Evolutionary conservation across 441 rosid genomes (phyloP).

Genomic region (Euphorbia corollata): DNA sequence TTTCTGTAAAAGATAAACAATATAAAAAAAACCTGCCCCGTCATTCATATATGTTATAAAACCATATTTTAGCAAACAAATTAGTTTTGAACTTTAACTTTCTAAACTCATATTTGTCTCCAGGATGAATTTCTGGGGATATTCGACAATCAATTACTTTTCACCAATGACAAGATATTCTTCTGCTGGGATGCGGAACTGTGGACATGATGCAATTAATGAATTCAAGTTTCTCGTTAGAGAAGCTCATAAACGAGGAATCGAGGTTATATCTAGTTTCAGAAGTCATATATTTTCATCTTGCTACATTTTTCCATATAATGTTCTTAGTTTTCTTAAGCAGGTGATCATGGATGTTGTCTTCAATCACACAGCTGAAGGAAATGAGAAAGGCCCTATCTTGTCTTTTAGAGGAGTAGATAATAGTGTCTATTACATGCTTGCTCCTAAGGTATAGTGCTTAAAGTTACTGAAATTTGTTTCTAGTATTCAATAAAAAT

Average conservation of each 20-base stretch:
- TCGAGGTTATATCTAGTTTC: constrained; percentile 58
- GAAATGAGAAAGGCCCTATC: constrained; percentile 84
- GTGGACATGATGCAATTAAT: constrained; percentile 65
- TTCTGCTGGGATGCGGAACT: constrained; percentile 46
- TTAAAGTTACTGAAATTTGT: constrained; percentile 1
- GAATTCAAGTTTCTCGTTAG: constrained; percentile 79
- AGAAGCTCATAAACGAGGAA: constrained; percentile 92
- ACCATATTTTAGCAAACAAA: not conserved
- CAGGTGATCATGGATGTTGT: constrained; percentile 97
- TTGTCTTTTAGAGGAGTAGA: constrained; percentile 89
- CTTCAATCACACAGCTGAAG: constrained; percentile 97
- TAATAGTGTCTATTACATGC: constrained; percentile 88
- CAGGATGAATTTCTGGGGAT: constrained; percentile 99
- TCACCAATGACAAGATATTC: constrained; percentile 94
- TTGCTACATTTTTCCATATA: constrained; percentile 9
- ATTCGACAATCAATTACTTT: constrained; percentile 78
- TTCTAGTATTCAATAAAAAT: not conserved
- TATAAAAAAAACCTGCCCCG: not conserved
- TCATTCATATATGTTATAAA: constrained; percentile 3
- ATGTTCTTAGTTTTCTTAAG: constrained; percentile 24
- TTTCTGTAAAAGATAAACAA: not conserved
- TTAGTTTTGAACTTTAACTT: not conserved
- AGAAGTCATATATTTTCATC: constrained; percentile 2
- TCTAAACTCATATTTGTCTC: constrained; percentile 11
- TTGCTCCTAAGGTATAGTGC: constrained; percentile 83